A percentile compares a stretch with the other conserved stretches of the same genome.
phyloP scores from a whole-genome alignment of 2,329 filamentous ascomycete genomes.

The Akanthomyces uredinophilus region DNA sequence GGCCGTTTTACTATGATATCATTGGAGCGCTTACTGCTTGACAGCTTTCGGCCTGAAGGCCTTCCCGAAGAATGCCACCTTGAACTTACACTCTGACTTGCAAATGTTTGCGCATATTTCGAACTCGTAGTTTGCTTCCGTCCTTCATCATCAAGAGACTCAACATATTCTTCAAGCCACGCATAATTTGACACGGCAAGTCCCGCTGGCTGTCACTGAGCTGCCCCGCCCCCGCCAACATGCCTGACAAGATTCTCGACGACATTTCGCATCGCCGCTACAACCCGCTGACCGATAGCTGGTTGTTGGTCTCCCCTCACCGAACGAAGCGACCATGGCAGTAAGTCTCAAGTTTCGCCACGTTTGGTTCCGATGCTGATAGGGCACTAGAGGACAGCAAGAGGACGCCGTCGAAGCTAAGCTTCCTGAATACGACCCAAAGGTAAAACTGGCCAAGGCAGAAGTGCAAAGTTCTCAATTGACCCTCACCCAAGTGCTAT shows the following conservation, averaged over 20 bases:
- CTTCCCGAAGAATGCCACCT: neutral
- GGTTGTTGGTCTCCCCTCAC: slow-evolving; percentile 93
- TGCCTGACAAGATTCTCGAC: slow-evolving; percentile 75
- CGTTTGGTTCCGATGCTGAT: slow-evolving; percentile 1
- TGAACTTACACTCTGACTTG: neutral
- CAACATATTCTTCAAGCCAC: neutral
- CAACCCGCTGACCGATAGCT: slow-evolving; percentile 84
- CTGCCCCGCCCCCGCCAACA: slow-evolving; percentile 32
- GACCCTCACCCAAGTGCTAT: slow-evolving; percentile 63
- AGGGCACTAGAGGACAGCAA: slow-evolving; percentile 64
- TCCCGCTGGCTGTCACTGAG: neutral
- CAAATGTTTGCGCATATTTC: neutral
- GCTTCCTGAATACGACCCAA: slow-evolving; percentile 76
- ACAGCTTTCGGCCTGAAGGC: neutral
- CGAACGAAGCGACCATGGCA: slow-evolving; percentile 97
- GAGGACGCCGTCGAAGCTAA: slow-evolving; percentile 63
- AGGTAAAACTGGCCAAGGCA: slow-evolving; percentile 35
- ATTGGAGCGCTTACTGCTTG: slow-evolving; percentile 14
- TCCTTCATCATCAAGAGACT: neutral
- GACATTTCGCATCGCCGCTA: slow-evolving; percentile 95
- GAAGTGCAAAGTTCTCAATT: neutral
- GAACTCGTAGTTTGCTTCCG: neutral
- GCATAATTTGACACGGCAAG: neutral
- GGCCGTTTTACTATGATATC: slow-evolving; percentile 6
- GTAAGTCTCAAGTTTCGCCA: slow-evolving; percentile 49